Conservation (phyloP, 2,329 filamentous ascomycete genomes). For the Ophiobolus disseminans region DNA sequence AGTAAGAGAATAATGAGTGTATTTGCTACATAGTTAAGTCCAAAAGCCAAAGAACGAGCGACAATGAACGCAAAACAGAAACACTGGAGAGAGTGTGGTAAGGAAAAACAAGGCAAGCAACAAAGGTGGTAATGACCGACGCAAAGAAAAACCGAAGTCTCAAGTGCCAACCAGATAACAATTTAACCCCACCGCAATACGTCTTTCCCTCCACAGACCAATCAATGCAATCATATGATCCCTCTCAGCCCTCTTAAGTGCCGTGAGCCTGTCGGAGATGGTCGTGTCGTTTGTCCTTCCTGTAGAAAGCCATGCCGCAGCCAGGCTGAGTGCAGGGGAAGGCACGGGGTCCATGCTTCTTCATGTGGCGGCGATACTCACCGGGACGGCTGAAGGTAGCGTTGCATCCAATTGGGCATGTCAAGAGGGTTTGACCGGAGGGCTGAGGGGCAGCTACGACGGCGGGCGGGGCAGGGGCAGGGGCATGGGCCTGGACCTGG, state of each 20-base stretch:
- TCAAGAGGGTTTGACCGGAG: neutral
- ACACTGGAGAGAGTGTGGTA: neutral
- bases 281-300: constrained; percentile 24
- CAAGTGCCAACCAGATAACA: neutral
- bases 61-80: neutral
- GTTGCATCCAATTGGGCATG: constrained; percentile 8
- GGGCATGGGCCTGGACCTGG: too few relatives aligned
- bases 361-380: constrained; percentile 28
- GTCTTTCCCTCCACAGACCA: neutral
- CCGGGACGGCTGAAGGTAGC: constrained; percentile 16
- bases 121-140: neutral
- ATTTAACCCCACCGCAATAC: neutral
- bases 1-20: neutral
- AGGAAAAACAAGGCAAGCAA: neutral
- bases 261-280: constrained; percentile 14
- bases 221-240: neutral
- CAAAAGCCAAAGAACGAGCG: neutral
- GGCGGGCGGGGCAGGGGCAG: neutral
- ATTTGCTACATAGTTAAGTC: neutral
- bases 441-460: neutral
- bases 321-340: constrained; percentile 10
- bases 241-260: neutral
- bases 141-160: neutral
- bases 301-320: constrained; percentile 21
- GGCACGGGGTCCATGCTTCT: constrained; percentile 9